A percentile compares a stretch with the other conserved stretches of the same genome.
Conservation (phyloP, 805 yeast genomes). For the Saturnispora galanensis region DNA sequence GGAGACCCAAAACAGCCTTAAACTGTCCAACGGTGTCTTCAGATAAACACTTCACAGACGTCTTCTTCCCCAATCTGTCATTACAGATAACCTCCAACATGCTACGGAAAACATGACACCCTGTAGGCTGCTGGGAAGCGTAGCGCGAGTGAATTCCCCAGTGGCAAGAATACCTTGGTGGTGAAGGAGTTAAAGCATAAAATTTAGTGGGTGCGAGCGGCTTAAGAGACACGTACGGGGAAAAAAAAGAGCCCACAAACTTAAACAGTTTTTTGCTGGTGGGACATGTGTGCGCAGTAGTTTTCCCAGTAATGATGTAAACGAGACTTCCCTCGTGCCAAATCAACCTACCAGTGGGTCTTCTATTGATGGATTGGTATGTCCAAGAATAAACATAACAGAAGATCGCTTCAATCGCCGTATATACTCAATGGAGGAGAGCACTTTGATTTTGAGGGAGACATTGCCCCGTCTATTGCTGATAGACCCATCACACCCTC, state of each 20-base stretch:
- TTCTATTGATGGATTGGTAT: not conserved
- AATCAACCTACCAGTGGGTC: too few relatives aligned
- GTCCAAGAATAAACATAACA: constrained; percentile 6
- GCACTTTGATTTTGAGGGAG: not conserved
- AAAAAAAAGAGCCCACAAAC: too few relatives aligned
- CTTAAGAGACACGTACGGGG: too few relatives aligned
- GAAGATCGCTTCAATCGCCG: constrained; percentile 12
- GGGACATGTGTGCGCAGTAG: too few relatives aligned
- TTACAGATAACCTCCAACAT: constrained; percentile 71
- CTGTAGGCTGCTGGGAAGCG: not conserved
- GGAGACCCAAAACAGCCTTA: constrained; percentile 73
- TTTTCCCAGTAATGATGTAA: too few relatives aligned
- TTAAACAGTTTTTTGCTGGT: too few relatives aligned
- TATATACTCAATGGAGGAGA: constrained; percentile 4
- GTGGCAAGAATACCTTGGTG: too few relatives aligned
- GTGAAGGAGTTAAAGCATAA: too few relatives aligned
- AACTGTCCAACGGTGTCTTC: constrained; percentile 85
- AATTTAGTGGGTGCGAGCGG: too few relatives aligned
- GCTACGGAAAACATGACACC: not conserved
- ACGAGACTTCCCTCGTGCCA: too few relatives aligned
- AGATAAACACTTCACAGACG: constrained; percentile 76
- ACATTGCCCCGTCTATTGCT: constrained; percentile 4
- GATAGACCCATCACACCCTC: not conserved
- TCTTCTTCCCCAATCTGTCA: constrained; percentile 80
- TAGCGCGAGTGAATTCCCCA: too few relatives aligned